These are phyloP conservation scores for Beta macrorhiza DNA, from an alignment of 179 eudicot genomes.

Conservation along the genomic window DNA sequence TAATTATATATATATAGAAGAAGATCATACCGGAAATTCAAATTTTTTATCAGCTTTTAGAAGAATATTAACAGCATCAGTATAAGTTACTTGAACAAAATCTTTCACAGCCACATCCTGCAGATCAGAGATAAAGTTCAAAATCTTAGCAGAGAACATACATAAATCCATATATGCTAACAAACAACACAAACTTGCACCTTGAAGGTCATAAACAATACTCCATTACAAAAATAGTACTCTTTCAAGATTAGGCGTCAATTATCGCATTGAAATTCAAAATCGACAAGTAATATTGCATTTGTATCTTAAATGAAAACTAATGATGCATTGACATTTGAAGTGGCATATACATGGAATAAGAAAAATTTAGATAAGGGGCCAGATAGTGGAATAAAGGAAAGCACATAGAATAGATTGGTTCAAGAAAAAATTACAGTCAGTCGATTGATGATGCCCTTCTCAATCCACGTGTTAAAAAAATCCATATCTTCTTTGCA, in stretches of 20 bases:
- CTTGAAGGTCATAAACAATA: background rate
- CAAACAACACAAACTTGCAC: background rate
- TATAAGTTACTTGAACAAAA: conserved; percentile 83
- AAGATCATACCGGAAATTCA: conserved; percentile 72
- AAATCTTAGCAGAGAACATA: conserved; percentile 11
- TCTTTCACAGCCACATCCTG: conserved; percentile 90
- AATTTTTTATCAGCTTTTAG: conserved; percentile 73
- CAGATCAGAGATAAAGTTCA: conserved; percentile 22
- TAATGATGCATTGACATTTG: background rate
- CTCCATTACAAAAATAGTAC: background rate
- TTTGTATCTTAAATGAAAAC: background rate
- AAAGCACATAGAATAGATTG: conserved; percentile 1
- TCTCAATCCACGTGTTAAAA: conserved; percentile 94
- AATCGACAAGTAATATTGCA: background rate
- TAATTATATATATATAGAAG: background rate
- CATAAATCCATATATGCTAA: background rate
- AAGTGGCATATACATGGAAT: background rate
- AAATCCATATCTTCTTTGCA: conserved; percentile 99
- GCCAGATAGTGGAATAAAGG: background rate
- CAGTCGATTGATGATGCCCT: conserved; percentile 77
- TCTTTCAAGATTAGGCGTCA: background rate
- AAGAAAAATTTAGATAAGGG: background rate
- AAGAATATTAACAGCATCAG: conserved; percentile 87
- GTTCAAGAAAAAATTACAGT: conserved; percentile 41
- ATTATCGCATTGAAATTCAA: background rate